Base-by-base conservation (phyloP, 441 rosid species). In the Bocquillonia castaneifolia region DNA sequence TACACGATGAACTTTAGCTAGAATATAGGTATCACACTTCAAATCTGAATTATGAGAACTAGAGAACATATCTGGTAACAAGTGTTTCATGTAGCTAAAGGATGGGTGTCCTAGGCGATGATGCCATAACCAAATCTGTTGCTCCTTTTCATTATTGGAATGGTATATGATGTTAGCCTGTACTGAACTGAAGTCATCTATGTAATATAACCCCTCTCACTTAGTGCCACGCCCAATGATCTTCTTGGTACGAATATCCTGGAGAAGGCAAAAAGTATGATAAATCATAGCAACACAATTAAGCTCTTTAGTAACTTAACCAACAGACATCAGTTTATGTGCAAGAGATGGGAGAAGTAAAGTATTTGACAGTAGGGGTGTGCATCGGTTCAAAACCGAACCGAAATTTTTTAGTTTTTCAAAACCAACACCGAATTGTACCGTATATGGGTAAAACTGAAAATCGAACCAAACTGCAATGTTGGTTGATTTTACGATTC, bases 171-270 rank as follows among this genome's bases (percentile, higher is more conserved):
- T 48, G 3, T 18, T 12, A 9, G 22, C 53, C 18, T n/a, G 22
- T 3, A 2, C 6, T 3, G 23, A n/a, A 15, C 53, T 8, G 9
- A 12, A 12, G 4, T 8, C 9, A 48, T 48, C 53, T 18, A 48
- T 5, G 53, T 48, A 48, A 48, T 48, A 48, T 22, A 57, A 9
- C 14, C 62, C 62, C 28, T 36, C 45, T 17, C 50, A 32, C 63
- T 58, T 58, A 58, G 45, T 58, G 34, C 62, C 62, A 58, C 28
- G 2, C 62, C 44, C 62, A 58, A 34, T 34, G 5, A 58, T 58
- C 62, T 32, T 6, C 12, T 32, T 58, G 28, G 23, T 34, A 22
- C 32, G 62, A 58, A 58, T 58, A 58, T 58, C 62, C 62, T 34
- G 8, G 15, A 58, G 3, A n/a, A 32, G 62, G 32, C 26, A 58